phyloP scores from a whole-genome alignment of 805 yeast genomes.

The Sungouiella blattae region DNA sequence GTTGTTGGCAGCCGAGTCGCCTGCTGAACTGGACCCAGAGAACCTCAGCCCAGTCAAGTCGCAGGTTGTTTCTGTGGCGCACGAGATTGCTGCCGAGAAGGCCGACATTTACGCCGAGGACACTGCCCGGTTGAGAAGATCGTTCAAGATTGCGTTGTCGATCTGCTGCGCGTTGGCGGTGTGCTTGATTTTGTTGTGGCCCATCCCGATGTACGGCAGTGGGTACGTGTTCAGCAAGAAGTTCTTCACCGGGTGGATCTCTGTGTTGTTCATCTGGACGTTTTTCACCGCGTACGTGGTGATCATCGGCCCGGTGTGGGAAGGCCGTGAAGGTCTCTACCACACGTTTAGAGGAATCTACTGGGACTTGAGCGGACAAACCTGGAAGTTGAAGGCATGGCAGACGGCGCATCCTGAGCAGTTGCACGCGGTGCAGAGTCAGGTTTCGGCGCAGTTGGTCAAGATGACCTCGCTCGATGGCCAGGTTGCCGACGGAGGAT shows the following conservation, averaged over 20 bases:
- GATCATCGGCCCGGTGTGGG: slow-evolving; percentile 65
- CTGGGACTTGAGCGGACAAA: slow-evolving; percentile 82
- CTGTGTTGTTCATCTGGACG: slow-evolving; percentile 78
- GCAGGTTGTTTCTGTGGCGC: slow-evolving; percentile 36
- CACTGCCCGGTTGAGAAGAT: slow-evolving; percentile 45
- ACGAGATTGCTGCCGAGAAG: slow-evolving; percentile 29
- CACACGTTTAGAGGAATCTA: slow-evolving; percentile 71
- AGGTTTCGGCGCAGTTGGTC: slow-evolving; percentile 37
- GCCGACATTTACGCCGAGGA: slow-evolving; percentile 41
- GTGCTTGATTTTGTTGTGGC: slow-evolving; percentile 73
- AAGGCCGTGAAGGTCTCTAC: slow-evolving; percentile 66
- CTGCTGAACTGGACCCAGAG: slow-evolving; percentile 22
- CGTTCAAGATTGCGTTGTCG: slow-evolving; percentile 58
- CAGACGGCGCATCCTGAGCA: slow-evolving; percentile 70
- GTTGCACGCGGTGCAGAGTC: slow-evolving; percentile 69
- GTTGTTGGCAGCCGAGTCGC: slow-evolving; percentile 39
- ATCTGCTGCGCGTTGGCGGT: slow-evolving; percentile 61
- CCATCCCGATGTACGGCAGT: slow-evolving; percentile 91
- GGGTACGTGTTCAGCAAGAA: slow-evolving; percentile 68
- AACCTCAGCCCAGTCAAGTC: slow-evolving; percentile 35
- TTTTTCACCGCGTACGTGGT: slow-evolving; percentile 65
- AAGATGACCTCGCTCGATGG: slow-evolving; percentile 10
- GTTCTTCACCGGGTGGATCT: slow-evolving; percentile 89
- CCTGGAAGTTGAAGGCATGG: slow-evolving; percentile 71
- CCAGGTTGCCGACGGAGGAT: slow-evolving; percentile 6